Evolutionary conservation across 1,284 basidiomycete species (phyloP), one percentile per base, ranked within the genome.

Genomic region (Tetrapyrgos nigripes): DNA sequence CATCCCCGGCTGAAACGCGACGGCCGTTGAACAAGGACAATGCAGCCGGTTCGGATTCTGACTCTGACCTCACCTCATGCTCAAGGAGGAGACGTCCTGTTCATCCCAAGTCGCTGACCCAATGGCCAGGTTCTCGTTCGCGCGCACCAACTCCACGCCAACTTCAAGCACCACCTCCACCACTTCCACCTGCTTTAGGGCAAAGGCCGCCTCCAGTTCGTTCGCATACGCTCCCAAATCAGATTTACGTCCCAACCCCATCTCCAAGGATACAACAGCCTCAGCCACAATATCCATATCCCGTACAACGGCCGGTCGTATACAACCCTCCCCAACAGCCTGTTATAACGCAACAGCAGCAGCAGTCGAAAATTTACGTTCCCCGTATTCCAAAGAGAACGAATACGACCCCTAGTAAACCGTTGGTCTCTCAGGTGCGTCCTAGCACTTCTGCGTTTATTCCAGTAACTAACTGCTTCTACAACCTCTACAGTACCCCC

Each of bases 231-330:
- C 14, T n/a, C 14, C 48, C 48, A 1, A 28, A 48, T 29, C 46
- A 26, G 26, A 27, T 33, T 29, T 24, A 40, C 19, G 37, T n/a
- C n/a, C 24, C 54, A n/a, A 31, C 33, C 9, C 14, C 44, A 40
- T 45, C 56, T 33, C 24, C 21, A 27, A 24, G 31, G 9, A 31
- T 21, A 45, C 37, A 28, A 46, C 21, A 28, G 26, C 37, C 50
- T 27, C 56, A 52, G 37, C 49, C 43, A 45, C 35, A 49, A n/a
- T 23, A 57, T 46, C 35, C 56, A 1, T 57, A 35, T 35, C 40
- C 43, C 28, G 23, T 40, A 29, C 48, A 28, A 50, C 48, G 17
- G 13, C 48, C 48, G 5, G 19, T 40, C 14, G 37, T 4, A 9
- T 40, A 40, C 17, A 17, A 40, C 17, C 37, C 37, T 6, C 11